Evolutionary conservation across 352 stramenopile genomes (phyloP).

Genomic region (Salisapilia sapeloensis): DNA sequence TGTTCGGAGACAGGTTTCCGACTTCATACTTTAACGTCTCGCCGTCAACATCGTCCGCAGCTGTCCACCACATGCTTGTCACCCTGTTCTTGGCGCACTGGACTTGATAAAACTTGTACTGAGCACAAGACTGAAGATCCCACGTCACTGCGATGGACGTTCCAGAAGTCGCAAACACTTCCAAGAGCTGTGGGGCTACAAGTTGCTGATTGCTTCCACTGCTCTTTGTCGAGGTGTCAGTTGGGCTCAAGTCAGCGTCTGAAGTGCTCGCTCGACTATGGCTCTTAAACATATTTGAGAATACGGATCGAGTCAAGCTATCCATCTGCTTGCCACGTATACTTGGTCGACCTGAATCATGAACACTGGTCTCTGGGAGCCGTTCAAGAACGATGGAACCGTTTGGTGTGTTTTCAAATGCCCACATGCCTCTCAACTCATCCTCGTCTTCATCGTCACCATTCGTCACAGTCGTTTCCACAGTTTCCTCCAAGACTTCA

Average conservation of each 20-base stretch:
- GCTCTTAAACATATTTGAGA: too few relatives aligned
- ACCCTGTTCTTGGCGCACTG: conserved; percentile 71
- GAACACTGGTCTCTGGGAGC: conserved; percentile 12
- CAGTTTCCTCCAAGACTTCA: conserved; percentile 3
- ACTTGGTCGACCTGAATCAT: neutral
- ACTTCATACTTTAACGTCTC: conserved; percentile 40
- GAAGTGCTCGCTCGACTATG: too few relatives aligned
- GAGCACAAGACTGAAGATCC: conserved; percentile 38
- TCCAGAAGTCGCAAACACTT: conserved; percentile 30
- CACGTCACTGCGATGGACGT: conserved; percentile 58
- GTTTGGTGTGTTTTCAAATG: conserved; percentile 14
- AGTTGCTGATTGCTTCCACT: conserved; percentile 4
- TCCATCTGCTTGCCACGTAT: neutral
- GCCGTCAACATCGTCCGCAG: conserved; percentile 39
- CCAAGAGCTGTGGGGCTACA: conserved; percentile 27
- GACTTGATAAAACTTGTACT: conserved; percentile 55
- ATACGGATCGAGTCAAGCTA: too few relatives aligned
- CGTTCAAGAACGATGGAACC: conserved; percentile 19
- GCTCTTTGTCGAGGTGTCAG: neutral
- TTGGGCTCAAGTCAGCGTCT: too few relatives aligned
- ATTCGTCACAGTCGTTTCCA: conserved; percentile 1
- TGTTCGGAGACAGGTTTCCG: conserved; percentile 33
- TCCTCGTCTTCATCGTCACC: conserved; percentile 17
- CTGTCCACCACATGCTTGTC: conserved; percentile 61
- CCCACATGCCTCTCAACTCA: conserved; percentile 8